Evolutionary conservation across 1,284 basidiomycete genomes (phyloP), one percentile per base, ranked within the genome.

Genomic region (Butyriboletus appendiculatus): DNA sequence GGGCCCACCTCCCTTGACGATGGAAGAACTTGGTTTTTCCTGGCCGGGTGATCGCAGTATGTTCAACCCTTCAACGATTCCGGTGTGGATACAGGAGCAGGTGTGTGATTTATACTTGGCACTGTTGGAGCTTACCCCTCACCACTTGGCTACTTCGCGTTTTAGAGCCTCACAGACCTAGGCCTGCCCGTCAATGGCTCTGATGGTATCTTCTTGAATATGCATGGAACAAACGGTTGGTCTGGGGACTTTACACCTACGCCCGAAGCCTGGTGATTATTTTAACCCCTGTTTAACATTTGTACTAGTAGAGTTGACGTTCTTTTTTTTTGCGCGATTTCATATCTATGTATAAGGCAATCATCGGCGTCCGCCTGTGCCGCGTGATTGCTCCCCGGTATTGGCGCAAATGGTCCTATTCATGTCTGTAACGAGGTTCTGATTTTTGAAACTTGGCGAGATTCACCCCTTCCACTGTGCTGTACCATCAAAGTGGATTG

Each of bases 131-230:
- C 52, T 38, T 33, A 33, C 35, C 48, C 35, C 48, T 58, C 53
- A 58, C 46, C 24, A 20, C 26, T 53, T 20, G 37, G 18, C 34
- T 40, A 43, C 43, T 28, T 28, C 37, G 16, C 50, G 20, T 50
- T 45, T 40, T 71, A 94, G 90, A 94, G 84, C 66, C 74, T 94
- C 58, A 85, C 88, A 20, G 93, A 96, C 70, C 83, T 96, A 7
- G 92, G 93, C 16, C 74, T 95, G 45, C 93, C 93, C n/a, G 79
- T 86, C 42, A 94, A 94, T 63, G 93, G 92, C 43, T 90, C 88
- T 6, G 93, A 96, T 62, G 92, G 89, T 8, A 87, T 95, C 50
- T 95, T 96, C 75, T 71, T 95, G 52, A 88, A 88, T 62, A 81
- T 90, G 75, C 77, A 78, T 41, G 82, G 81, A 52, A 68, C 78